Conservation (phyloP, 1,139 yeast species). For the Taphrina confusa region DNA sequence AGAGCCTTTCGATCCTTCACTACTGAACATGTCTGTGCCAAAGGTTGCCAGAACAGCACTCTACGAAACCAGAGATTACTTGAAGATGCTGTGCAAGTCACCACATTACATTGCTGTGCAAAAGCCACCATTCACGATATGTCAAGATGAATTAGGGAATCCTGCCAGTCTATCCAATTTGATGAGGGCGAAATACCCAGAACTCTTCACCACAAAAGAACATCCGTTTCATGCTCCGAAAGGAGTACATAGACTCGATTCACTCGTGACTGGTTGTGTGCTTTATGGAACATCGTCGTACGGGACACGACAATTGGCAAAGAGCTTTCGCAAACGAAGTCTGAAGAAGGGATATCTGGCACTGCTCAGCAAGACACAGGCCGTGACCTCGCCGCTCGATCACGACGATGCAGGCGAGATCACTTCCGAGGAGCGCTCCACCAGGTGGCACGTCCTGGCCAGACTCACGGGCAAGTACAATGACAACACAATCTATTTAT, state of each 20-base stretch:
- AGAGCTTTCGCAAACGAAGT: slow-evolving; percentile 1
- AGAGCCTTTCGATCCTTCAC: too few relatives aligned
- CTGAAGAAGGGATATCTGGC: slow-evolving; percentile 22
- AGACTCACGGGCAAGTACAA: background rate
- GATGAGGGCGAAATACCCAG: slow-evolving; percentile 4
- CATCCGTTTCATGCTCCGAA: slow-evolving; percentile 29
- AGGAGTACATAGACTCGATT: slow-evolving; percentile 25
- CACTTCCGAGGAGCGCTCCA: slow-evolving; percentile 11
- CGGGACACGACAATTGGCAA: slow-evolving; percentile 26
- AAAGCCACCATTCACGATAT: slow-evolving; percentile 29
- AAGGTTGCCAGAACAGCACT: too few relatives aligned
- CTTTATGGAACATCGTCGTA: slow-evolving; percentile 19
- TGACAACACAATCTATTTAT: background rate
- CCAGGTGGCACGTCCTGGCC: slow-evolving; percentile 6
- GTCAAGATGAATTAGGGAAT: slow-evolving; percentile 26
- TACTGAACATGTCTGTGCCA: too few relatives aligned
- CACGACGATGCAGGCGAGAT: background rate
- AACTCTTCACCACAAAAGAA: background rate
- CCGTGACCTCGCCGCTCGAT: slow-evolving; percentile 4
- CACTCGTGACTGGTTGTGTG: slow-evolving; percentile 9
- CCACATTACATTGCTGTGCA: slow-evolving; percentile 14
- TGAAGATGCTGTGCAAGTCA: slow-evolving; percentile 5
- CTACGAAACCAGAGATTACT: too few relatives aligned
- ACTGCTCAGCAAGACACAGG: slow-evolving; percentile 2
- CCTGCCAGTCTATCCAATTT: slow-evolving; percentile 2